phyloP scores from a whole-genome alignment of 176 grass and related monocot species.

The Oryza nivara region DNA sequence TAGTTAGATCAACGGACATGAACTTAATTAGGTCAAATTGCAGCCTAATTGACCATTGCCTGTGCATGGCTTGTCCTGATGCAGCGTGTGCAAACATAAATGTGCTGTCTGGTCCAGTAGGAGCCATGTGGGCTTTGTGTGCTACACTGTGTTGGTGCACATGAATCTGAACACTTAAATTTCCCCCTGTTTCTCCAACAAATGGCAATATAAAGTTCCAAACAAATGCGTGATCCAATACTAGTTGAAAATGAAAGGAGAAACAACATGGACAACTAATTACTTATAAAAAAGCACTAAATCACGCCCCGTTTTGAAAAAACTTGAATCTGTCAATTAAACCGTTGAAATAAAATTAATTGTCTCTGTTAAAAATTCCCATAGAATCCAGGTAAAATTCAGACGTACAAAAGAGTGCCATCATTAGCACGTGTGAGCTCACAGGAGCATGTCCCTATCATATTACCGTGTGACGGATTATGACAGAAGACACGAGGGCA shows the following conservation, averaged over 20 bases:
- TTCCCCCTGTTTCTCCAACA: not conserved
- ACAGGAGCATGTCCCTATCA: no score
- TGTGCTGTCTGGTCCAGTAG: not conserved
- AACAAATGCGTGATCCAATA: not conserved
- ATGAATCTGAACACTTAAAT: not conserved
- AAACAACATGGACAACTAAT: not conserved
- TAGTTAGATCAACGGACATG: not conserved
- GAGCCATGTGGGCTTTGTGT: constrained; percentile 17
- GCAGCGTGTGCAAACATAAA: not conserved
- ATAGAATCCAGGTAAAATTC: no score
- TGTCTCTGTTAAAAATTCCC: no score
- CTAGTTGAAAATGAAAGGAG: not conserved
- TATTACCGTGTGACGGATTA: no score
- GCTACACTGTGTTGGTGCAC: not conserved
- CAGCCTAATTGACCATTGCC: not conserved
- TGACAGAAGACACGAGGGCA: not conserved
- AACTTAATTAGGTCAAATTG: not conserved
- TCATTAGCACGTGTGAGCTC: no score
- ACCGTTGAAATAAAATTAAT: no score
- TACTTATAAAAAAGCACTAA: no score
- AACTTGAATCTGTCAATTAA: no score
- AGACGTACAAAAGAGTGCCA: no score
- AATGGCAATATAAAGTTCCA: not conserved
- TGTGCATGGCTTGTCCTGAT: not conserved
- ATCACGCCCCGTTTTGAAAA: no score